Evolutionary conservation across 169 alveolate species (phyloP), one percentile per base, ranked within the genome.

Genomic region (Plasmodium vinckei): DNA sequence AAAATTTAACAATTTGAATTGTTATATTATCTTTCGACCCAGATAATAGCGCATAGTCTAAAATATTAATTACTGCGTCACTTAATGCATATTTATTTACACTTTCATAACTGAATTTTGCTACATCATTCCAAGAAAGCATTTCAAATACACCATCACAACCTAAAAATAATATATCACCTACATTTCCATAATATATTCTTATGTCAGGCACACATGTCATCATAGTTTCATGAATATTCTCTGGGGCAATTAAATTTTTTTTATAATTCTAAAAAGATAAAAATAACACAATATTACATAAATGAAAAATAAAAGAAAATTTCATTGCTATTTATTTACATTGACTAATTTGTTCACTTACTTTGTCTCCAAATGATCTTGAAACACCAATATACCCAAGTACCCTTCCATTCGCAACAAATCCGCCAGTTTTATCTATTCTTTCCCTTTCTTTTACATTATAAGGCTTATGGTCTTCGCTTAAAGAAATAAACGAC

Each of bases 71-170:
- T 54, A 77, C 88, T 4, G 88, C 88, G 49, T 77, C 88, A 46
- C 88, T 77, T 77, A 77, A 59, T 17, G 79, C 42, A 69, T 77
- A 65, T 56, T 68, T 64, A 65, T 77, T 77, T 33, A 77, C 59
- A 47, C 77, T 63, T 23, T 77, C 77, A 68, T 63, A 77, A 68
- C 77, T 77, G 68, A 63, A 77, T 77, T 77, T 77, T 10, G 88
- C 88, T 19, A 77, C 88, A 13, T 77, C 88, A 77, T 51, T 77
- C 88, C 88, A 77, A 15, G 88, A 77, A 4, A 77, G 59, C 77
- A 64, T 77, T 77, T 77, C 88, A 47, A 77, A 77, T 77, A 77
- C 25, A 27, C 88, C 88, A 77, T 77, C 88, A 77, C 88, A 77
- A 56, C 88, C 88, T 44, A 77, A 77, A 21, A 77, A 46, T 64